Percentiles rank a stretch among this genome's conserved stretches.
Evolutionary conservation across 2,329 filamentous ascomycete species (phyloP).

Genomic region (Ophiostoma australiae): DNA sequence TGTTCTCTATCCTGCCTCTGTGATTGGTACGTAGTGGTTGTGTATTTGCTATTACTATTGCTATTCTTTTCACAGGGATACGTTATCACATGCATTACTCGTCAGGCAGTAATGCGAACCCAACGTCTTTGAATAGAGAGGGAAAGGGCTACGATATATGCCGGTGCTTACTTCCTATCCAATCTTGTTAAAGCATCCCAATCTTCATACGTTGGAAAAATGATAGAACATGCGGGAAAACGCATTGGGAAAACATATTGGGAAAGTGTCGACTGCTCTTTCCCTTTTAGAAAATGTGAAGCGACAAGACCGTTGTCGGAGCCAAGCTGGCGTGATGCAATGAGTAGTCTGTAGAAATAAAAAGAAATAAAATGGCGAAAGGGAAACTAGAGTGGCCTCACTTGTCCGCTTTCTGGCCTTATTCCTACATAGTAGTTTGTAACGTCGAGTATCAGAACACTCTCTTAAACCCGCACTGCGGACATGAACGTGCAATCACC

Average conservation of each 20-base stretch:
- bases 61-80: neutral
- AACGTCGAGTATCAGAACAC: neutral
- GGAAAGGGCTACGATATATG: neutral
- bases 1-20: neutral
- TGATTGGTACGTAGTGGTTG: neutral
- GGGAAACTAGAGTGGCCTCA: neutral
- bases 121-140: neutral
- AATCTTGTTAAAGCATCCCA: neutral
- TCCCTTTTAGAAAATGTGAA: neutral
- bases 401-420: conserved; percentile 15
- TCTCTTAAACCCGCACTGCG: neutral
- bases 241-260: neutral
- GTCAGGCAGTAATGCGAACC: conserved; percentile 3
- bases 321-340: conserved; percentile 4
- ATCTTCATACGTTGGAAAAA: neutral
- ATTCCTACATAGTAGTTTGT: neutral
- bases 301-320: conserved; percentile 5
- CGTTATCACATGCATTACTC: neutral
- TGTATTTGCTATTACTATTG: neutral
- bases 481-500: conserved; percentile 7
- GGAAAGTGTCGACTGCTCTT: neutral
- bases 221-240: neutral
- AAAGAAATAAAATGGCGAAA: neutral
- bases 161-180: neutral
- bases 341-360: neutral